Evolutionary conservation across 306 rosid species (phyloP).

Genomic region (Heteromeles arbutifolia): DNA sequence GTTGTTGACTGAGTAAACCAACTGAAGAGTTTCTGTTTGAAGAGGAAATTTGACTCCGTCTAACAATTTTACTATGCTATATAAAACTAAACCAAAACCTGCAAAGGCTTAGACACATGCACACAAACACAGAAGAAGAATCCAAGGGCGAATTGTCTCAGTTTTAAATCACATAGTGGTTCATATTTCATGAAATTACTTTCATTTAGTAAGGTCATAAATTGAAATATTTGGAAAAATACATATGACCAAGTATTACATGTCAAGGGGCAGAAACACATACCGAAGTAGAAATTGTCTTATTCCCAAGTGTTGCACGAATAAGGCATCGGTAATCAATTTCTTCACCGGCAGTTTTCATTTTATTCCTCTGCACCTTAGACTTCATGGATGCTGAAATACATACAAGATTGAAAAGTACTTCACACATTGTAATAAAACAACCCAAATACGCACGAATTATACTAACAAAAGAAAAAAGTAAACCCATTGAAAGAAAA

Average conservation of each 20-base stretch:
- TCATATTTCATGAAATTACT: background rate
- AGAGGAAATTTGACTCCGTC: too few species aligned
- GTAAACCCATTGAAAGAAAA: background rate
- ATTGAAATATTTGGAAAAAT: background rate
- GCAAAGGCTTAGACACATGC: background rate
- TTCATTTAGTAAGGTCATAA: background rate
- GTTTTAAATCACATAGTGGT: background rate
- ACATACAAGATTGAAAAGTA: conserved; percentile 15
- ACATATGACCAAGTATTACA: background rate
- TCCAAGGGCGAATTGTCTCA: background rate
- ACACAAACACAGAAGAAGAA: background rate
- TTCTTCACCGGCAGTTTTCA: conserved; percentile 51
- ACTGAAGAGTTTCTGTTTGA: too few species aligned
- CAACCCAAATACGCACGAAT: background rate
- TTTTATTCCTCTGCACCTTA: conserved; percentile 61
- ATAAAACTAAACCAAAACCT: background rate
- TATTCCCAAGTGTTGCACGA: conserved; percentile 90
- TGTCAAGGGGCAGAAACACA: conserved; percentile 10
- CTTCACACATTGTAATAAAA: background rate
- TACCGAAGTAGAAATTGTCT: conserved; percentile 86
- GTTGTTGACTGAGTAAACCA: too few species aligned
- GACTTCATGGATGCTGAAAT: conserved; percentile 74
- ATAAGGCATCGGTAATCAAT: conserved; percentile 81
- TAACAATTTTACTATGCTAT: too few species aligned
- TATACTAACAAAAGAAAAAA: background rate